These are phyloP conservation scores for Emergomyces africanus DNA, from an alignment of 2,329 filamentous ascomycete genomes.

Conservation along the genomic window DNA sequence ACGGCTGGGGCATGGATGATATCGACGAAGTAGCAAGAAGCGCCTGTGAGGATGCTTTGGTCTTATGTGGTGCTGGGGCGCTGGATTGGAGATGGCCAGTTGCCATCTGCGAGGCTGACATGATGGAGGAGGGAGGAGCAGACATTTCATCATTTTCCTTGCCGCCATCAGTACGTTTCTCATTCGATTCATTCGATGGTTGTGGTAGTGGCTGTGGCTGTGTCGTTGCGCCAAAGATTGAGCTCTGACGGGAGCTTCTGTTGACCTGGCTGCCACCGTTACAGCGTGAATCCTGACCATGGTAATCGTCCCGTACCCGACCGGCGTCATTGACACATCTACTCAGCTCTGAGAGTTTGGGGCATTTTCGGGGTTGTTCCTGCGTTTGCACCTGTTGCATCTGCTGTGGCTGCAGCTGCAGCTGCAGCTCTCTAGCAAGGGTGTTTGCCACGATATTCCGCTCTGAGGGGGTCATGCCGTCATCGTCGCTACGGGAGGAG, in stretches of 20 bases:
- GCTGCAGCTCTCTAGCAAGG: neutral
- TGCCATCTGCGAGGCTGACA: neutral
- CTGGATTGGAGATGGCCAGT: neutral
- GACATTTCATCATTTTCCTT: neutral
- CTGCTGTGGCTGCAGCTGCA: neutral
- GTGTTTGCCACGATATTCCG: conserved; percentile 26
- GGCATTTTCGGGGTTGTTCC: conserved; percentile 21
- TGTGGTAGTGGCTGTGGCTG: neutral
- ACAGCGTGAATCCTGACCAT: neutral
- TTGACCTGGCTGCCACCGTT: neutral
- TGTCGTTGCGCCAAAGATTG: neutral
- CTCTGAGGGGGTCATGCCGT: conserved; percentile 25
- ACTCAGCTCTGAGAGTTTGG: conserved; percentile 19
- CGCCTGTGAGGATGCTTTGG: neutral
- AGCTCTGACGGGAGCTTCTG: neutral
- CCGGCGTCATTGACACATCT: conserved; percentile 13
- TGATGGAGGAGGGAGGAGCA: neutral
- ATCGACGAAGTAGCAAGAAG: neutral
- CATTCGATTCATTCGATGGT: neutral
- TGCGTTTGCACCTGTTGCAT: conserved; percentile 4
- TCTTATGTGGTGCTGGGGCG: neutral
- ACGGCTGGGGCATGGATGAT: neutral
- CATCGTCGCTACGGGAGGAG: conserved; percentile 12
- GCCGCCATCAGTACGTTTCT: neutral
- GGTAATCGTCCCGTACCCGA: neutral